These are phyloP conservation scores for Scheffersomyces ergatensis DNA, from an alignment of 805 yeast species.

Conservation along the genomic window DNA sequence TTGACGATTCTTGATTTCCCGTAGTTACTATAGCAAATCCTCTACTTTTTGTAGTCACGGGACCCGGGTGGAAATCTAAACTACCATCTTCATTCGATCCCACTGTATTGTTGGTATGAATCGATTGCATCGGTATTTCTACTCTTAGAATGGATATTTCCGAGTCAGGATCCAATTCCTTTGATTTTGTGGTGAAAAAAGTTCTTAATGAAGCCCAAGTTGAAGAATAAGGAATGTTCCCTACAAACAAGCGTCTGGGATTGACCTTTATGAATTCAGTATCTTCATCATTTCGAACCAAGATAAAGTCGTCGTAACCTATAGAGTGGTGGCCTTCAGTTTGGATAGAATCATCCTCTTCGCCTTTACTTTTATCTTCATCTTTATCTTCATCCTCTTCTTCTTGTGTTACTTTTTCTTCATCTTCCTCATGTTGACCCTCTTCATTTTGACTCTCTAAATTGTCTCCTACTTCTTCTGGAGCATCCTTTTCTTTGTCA, in stretches of 20 bases:
- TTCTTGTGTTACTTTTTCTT: background rate
- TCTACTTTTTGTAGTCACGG: constrained; percentile 22
- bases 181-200: constrained; percentile 20
- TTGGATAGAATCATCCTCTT: background rate
- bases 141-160: constrained; percentile 29
- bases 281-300: constrained; percentile 19
- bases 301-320: constrained; percentile 12
- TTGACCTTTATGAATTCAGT: constrained; percentile 32
- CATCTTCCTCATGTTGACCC: background rate
- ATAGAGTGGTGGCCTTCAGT: background rate
- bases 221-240: constrained; percentile 52
- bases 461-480: background rate
- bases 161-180: constrained; percentile 24
- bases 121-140: constrained; percentile 38
- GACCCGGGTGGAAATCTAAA: background rate
- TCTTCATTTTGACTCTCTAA: background rate
- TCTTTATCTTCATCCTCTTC: background rate
- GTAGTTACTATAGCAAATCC: constrained; percentile 69
- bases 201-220: constrained; percentile 32
- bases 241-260: constrained; percentile 48
- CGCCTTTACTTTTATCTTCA: background rate
- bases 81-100: constrained; percentile 21
- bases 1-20: constrained; percentile 44
- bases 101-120: background rate
- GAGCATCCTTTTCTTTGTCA: background rate